A percentile compares a stretch with the other conserved stretches of the same genome.
These are phyloP conservation scores for Aspergillus costaricaensis DNA, from an alignment of 2,329 filamentous ascomycete species.

Conservation along the genomic window DNA sequence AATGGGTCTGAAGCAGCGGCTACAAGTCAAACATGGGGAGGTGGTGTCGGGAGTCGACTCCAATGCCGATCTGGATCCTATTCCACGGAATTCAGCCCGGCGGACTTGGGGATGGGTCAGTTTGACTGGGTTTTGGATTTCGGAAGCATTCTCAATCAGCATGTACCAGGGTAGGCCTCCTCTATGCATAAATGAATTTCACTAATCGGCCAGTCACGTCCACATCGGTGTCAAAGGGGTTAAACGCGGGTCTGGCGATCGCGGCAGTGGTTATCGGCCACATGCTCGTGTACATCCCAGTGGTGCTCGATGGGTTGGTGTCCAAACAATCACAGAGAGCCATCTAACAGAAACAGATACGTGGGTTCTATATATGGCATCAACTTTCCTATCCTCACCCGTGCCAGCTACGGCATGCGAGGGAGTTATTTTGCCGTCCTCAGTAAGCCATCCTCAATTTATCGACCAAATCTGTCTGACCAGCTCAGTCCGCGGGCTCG, in stretches of 20 bases:
- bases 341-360: slow-evolving; percentile 5
- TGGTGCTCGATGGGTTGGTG: slow-evolving; percentile 14
- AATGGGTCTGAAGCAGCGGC: slow-evolving; percentile 16
- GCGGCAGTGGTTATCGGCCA: slow-evolving; percentile 15
- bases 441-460: not conserved
- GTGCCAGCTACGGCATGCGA: slow-evolving; percentile 18
- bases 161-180: slow-evolving; percentile 16
- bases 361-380: slow-evolving; percentile 17
- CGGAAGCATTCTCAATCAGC: slow-evolving; percentile 19
- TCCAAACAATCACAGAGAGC: not conserved
- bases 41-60: slow-evolving; percentile 12
- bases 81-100: slow-evolving; percentile 11
- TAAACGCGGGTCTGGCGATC: slow-evolving; percentile 16
- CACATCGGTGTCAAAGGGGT: slow-evolving; percentile 12
- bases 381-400: slow-evolving; percentile 18
- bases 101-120: slow-evolving; percentile 18
- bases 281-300: slow-evolving; percentile 14
- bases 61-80: slow-evolving; percentile 16
- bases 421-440: slow-evolving; percentile 19
- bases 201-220: slow-evolving; percentile 11
- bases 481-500: slow-evolving; percentile 7
- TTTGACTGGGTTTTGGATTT: slow-evolving; percentile 16
- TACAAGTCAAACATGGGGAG: slow-evolving; percentile 16
- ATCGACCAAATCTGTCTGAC: not conserved
- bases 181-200: not conserved